phyloP scores from a whole-genome alignment of 768 basidiomycete genomes.

The Panaeolus cyanescens region DNA sequence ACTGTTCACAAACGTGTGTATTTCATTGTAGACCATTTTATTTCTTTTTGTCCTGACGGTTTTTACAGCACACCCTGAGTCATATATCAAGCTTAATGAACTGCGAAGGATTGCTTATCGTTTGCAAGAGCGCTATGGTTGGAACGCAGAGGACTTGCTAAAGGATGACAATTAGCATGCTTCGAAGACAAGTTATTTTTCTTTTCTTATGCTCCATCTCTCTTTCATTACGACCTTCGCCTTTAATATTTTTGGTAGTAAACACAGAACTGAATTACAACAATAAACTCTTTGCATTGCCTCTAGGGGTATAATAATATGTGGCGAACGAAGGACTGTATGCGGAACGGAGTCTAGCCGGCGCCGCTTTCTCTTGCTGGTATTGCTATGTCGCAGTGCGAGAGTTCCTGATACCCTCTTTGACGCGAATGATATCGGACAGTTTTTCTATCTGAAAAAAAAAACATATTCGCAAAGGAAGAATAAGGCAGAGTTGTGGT shows the following conservation, averaged over 20 bases:
- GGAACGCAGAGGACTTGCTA: slow-evolving; percentile 52
- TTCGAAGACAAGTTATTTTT: background rate
- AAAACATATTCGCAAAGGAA: background rate
- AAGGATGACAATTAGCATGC: too few species aligned
- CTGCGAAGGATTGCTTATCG: slow-evolving; percentile 58
- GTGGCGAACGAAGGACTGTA: too few species aligned
- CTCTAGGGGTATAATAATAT: too few species aligned
- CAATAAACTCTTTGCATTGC: too few species aligned
- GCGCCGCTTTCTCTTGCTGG: background rate
- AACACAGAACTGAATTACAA: too few species aligned
- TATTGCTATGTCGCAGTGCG: background rate
- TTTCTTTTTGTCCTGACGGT: slow-evolving; percentile 9
- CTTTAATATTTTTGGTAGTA: too few species aligned
- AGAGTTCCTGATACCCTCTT: background rate
- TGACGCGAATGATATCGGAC: slow-evolving; percentile 27
- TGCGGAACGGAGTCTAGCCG: too few species aligned
- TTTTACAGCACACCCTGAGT: slow-evolving; percentile 78
- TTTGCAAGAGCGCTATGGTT: slow-evolving; percentile 67
- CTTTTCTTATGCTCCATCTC: background rate
- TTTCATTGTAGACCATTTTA: background rate
- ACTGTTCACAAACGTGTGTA: slow-evolving; percentile 74
- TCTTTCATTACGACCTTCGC: too few species aligned
- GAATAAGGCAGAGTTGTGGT: background rate
- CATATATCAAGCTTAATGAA: slow-evolving; percentile 53
- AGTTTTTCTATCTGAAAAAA: slow-evolving; percentile 51